Percentiles rank a stretch among this genome's conserved stretches.
These are phyloP conservation scores for Parietaria judaica DNA, from an alignment of 306 rosid genomes.

Conservation along the genomic window DNA sequence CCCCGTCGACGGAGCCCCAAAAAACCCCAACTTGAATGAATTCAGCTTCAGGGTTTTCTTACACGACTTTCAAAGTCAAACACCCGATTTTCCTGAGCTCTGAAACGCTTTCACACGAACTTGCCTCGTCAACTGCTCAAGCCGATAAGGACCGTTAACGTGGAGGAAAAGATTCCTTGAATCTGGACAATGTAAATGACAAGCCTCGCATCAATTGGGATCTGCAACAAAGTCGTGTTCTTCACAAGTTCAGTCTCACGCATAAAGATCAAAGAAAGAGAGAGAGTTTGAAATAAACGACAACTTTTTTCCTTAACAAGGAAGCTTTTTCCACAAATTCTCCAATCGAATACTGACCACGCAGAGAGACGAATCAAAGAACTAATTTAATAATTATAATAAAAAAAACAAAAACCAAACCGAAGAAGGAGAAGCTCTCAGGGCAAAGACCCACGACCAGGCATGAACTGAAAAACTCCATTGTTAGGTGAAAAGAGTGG, in stretches of 20 bases:
- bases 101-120: conserved; percentile 14
- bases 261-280: neutral
- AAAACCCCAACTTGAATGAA: conserved; percentile 20
- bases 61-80: conserved; percentile 5
- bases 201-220: conserved; percentile 33
- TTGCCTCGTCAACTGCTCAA: conserved; percentile 10
- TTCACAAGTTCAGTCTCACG: conserved; percentile 14
- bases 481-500: conserved; percentile 5
- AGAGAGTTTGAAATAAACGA: neutral
- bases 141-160: conserved; percentile 17
- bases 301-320: neutral
- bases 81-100: conserved; percentile 12
- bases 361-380: neutral
- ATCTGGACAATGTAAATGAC: conserved; percentile 14
- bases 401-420: neutral
- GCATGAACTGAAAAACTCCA: conserved; percentile 19
- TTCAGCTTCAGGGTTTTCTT: conserved; percentile 1
- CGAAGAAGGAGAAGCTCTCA: conserved; percentile 5
- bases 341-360: neutral
- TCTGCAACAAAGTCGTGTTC: conserved; percentile 27
- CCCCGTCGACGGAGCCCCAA: conserved; percentile 20
- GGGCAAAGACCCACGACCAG: conserved; percentile 7
- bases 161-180: conserved; percentile 19
- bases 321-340: neutral
- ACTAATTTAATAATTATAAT: too few relatives aligned